These are phyloP conservation scores for Prunus campanulata DNA, from an alignment of 306 rosid species.

Conservation along the genomic window DNA sequence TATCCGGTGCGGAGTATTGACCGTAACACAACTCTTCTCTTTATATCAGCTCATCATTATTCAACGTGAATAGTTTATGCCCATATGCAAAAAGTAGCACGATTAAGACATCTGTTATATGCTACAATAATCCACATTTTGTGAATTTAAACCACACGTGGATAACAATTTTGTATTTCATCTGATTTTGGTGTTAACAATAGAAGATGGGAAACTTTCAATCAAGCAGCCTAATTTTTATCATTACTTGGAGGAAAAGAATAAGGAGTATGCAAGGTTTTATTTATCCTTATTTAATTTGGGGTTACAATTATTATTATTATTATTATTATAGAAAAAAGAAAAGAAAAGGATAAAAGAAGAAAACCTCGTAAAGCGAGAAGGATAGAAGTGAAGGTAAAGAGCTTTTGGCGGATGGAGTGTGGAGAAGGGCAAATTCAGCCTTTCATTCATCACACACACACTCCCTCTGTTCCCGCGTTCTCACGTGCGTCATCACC, in stretches of 20 bases:
- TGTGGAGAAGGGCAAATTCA: slow-evolving; percentile 45
- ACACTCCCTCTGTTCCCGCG: slow-evolving; percentile 29
- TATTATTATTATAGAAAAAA: no score
- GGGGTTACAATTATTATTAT: neutral
- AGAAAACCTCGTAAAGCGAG: slow-evolving; percentile 44
- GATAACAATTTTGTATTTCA: neutral
- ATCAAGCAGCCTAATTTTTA: no score
- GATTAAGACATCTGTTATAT: neutral
- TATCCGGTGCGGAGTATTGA: no score
- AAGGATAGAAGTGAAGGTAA: slow-evolving; percentile 10
- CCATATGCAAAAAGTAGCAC: neutral
- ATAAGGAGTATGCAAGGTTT: neutral
- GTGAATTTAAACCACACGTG: neutral
- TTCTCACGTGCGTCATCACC: slow-evolving; percentile 75
- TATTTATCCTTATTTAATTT: neutral
- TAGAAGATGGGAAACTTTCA: no score
- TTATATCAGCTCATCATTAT: neutral
- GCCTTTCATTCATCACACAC: slow-evolving; percentile 43
- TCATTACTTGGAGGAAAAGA: neutral
- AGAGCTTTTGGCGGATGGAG: slow-evolving; percentile 38
- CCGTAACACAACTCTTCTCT: neutral
- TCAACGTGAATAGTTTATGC: neutral
- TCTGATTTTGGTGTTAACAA: no score
- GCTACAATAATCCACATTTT: neutral
- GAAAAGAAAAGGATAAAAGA: neutral